Conservation (phyloP, 345 rosid species). For the Lagerstroemia speciosa region DNA sequence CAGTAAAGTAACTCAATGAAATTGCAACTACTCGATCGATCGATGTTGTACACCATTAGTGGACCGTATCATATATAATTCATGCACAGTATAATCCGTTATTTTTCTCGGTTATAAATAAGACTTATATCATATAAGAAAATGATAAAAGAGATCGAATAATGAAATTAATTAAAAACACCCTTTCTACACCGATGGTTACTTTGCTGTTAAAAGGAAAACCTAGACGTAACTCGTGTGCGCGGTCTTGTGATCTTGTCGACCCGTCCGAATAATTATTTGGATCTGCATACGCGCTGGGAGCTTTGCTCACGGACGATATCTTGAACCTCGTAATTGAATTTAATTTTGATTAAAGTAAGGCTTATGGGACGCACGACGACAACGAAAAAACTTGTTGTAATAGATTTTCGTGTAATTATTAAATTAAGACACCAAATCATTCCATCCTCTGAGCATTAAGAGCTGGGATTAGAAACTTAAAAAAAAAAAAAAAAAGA, state of each 20-base stretch:
- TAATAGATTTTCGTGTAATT: background rate
- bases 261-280: constrained; percentile 2
- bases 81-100: background rate
- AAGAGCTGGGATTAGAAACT: background rate
- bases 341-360: constrained; percentile 4
- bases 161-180: no score
- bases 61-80: background rate
- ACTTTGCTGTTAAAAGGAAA: no score
- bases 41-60: background rate
- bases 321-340: background rate
- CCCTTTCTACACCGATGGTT: no score
- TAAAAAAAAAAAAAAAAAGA: no score
- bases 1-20: no score
- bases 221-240: no score
- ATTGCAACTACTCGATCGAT: background rate
- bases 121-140: no score
- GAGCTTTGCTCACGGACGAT: constrained; percentile 9
- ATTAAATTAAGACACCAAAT: constrained; percentile 7
- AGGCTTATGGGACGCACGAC: constrained; percentile 6
- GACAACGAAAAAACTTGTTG: background rate
- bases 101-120: no score
- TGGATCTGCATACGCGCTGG: background rate
- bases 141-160: no score
- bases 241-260: no score
- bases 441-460: constrained; percentile 2